Evolutionary conservation across 306 rosid species (phyloP).

Genomic region (Mucuna pruriens): DNA sequence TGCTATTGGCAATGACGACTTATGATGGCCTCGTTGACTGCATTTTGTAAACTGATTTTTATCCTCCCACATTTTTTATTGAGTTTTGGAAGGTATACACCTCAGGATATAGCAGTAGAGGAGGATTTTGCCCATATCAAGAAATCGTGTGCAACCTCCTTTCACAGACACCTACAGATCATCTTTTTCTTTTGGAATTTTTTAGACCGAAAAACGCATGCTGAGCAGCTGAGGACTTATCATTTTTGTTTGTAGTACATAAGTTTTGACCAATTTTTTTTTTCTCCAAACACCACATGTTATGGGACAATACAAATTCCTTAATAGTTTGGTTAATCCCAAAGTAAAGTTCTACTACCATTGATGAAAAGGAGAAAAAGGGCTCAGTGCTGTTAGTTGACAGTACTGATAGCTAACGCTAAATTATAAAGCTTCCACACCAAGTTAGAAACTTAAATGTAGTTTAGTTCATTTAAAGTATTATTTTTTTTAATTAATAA

Average conservation of each 20-base stretch:
- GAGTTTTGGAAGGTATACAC: slow-evolving; percentile 30
- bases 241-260: neutral
- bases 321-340: neutral
- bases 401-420: too few species aligned
- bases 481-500: neutral
- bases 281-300: neutral
- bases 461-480: neutral
- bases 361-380: neutral
- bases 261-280: neutral
- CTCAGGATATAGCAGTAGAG: neutral
- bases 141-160: slow-evolving; percentile 1
- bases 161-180: neutral
- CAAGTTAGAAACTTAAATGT: neutral
- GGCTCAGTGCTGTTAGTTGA: neutral
- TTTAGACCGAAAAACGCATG: neutral
- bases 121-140: slow-evolving; percentile 8
- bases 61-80: slow-evolving; percentile 1
- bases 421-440: neutral
- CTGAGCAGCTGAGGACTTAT: neutral
- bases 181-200: neutral
- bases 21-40: slow-evolving; percentile 45
- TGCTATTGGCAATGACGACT: slow-evolving; percentile 69
- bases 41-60: slow-evolving; percentile 23
- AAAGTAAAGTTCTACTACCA: neutral
- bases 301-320: neutral